Percentiles rank a stretch among this genome's conserved stretches.
phyloP scores from a whole-genome alignment of 208 protist genomes.

The Borovskyia barvae region DNA sequence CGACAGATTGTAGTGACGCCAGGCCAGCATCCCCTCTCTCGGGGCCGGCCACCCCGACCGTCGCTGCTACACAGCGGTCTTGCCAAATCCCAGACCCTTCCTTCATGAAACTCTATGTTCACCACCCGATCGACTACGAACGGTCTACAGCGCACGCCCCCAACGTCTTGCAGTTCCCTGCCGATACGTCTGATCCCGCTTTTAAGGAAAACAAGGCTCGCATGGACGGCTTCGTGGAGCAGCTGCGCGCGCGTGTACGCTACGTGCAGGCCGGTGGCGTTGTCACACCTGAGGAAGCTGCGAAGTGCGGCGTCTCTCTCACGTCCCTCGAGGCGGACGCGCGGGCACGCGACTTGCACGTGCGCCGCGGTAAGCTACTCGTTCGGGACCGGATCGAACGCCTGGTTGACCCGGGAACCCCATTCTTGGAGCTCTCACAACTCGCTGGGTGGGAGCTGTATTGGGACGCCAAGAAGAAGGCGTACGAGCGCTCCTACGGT shows the following conservation, averaged over 20 bases:
- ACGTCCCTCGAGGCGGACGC: constrained; percentile 21
- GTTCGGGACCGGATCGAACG: constrained; percentile 89
- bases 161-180: constrained; percentile 51
- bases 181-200: constrained; percentile 24
- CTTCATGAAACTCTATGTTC: constrained; percentile 30
- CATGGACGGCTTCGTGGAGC: constrained; percentile 45
- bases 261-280: constrained; percentile 31
- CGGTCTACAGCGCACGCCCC: constrained; percentile 23
- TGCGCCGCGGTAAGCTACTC: constrained; percentile 86
- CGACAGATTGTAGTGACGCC: no score
- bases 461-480: constrained; percentile 43
- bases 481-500: constrained; percentile 72
- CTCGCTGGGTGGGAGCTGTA: constrained; percentile 95
- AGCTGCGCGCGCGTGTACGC: constrained; percentile 36
- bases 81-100: constrained; percentile 5
- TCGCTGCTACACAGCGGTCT: background rate
- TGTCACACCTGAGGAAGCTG: constrained; percentile 14
- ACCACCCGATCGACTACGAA: constrained; percentile 54
- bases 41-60: background rate
- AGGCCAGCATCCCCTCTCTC: background rate
- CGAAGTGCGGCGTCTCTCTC: constrained; percentile 6
- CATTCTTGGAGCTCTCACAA: constrained; percentile 95
- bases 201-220: constrained; percentile 50
- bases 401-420: constrained; percentile 87
- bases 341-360: constrained; percentile 24